Percentiles rank a stretch among this genome's conserved stretches.
phyloP scores from a whole-genome alignment of 2,329 filamentous ascomycete genomes.

The Penicillium polonicum region DNA sequence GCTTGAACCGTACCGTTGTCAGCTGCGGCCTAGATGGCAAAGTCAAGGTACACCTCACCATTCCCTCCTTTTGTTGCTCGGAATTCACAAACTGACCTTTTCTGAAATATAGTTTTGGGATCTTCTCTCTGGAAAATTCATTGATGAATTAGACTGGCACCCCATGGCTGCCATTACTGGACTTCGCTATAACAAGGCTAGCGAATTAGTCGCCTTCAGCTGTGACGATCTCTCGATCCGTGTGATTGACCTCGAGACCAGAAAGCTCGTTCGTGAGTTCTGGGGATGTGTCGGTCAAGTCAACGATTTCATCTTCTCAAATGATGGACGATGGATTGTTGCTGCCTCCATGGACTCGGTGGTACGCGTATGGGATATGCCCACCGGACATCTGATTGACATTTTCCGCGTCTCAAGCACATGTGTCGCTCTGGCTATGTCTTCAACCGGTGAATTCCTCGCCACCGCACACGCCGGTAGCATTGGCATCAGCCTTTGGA shows the following conservation, averaged over 20 bases:
- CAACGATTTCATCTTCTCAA: slow-evolving; percentile 85
- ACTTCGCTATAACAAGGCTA: slow-evolving; percentile 77
- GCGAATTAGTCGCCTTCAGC: slow-evolving; percentile 80
- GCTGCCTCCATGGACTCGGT: slow-evolving; percentile 78
- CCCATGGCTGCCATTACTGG: slow-evolving; percentile 72
- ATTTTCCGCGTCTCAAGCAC: slow-evolving; percentile 76
- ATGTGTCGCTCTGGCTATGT: slow-evolving; percentile 85
- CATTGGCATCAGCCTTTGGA: slow-evolving; percentile 93
- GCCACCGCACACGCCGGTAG: slow-evolving; percentile 80
- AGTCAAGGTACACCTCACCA: slow-evolving; percentile 60
- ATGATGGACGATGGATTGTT: slow-evolving; percentile 89
- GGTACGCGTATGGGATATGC: slow-evolving; percentile 88
- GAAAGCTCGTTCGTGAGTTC: slow-evolving; percentile 86
- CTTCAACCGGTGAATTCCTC: slow-evolving; percentile 86
- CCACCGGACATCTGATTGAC: slow-evolving; percentile 93
- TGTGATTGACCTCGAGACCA: slow-evolving; percentile 85
- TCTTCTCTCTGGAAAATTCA: slow-evolving; percentile 75
- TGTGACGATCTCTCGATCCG: slow-evolving; percentile 88
- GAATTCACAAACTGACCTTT: neutral
- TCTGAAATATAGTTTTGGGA: slow-evolving; percentile 72
- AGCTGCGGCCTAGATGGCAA: slow-evolving; percentile 88
- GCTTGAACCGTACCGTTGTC: slow-evolving; percentile 80
- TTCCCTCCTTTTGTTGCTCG: neutral
- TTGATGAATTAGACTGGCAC: slow-evolving; percentile 81
- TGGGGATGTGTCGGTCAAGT: slow-evolving; percentile 74